A percentile compares a stretch with the other conserved stretches of the same genome.
phyloP scores from a whole-genome alignment of 352 stramenopile genomes.

The Saprolegnia diclina region DNA sequence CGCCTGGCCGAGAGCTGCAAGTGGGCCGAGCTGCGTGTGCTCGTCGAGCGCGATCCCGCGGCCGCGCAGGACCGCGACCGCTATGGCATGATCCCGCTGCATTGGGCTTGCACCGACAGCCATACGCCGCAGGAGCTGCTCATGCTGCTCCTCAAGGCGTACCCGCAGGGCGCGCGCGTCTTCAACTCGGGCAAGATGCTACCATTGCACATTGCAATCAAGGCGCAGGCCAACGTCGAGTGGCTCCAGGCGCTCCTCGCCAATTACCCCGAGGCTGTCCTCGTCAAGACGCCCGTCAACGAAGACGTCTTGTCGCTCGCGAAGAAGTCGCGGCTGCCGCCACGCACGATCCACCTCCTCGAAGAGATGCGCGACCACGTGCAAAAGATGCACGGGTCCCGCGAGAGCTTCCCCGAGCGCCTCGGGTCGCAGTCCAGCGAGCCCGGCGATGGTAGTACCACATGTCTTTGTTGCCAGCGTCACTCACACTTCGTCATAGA shows the following conservation, averaged over 20 bases:
- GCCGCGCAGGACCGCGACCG: slow-evolving; percentile 72
- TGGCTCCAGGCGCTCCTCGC: slow-evolving; percentile 79
- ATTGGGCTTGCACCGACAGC: slow-evolving; percentile 83
- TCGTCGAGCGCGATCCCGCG: slow-evolving; percentile 65
- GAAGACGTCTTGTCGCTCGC: slow-evolving; percentile 75
- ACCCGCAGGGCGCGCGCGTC: slow-evolving; percentile 51
- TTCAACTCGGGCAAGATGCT: slow-evolving; percentile 81
- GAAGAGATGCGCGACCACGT: slow-evolving; percentile 87
- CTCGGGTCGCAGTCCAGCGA: slow-evolving; percentile 6
- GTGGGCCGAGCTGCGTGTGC: slow-evolving; percentile 67
- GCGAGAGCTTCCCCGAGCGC: slow-evolving; percentile 10
- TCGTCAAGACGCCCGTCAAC: slow-evolving; percentile 63
- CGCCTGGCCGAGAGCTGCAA: slow-evolving; percentile 76
- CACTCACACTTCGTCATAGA: not conserved
- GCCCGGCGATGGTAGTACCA: not conserved
- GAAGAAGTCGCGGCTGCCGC: slow-evolving; percentile 46
- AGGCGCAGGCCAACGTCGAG: slow-evolving; percentile 80
- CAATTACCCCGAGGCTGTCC: slow-evolving; percentile 72
- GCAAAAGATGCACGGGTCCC: slow-evolving; percentile 18
- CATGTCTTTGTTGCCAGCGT: not conserved
- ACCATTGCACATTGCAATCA: slow-evolving; percentile 83
- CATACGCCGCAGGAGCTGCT: slow-evolving; percentile 74
- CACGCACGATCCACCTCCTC: slow-evolving; percentile 62
- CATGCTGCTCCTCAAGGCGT: slow-evolving; percentile 73
- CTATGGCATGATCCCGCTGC: slow-evolving; percentile 83